Evolutionary conservation across 1,284 basidiomycete genomes (phyloP).

Genomic region (Golubevia pallescens): DNA sequence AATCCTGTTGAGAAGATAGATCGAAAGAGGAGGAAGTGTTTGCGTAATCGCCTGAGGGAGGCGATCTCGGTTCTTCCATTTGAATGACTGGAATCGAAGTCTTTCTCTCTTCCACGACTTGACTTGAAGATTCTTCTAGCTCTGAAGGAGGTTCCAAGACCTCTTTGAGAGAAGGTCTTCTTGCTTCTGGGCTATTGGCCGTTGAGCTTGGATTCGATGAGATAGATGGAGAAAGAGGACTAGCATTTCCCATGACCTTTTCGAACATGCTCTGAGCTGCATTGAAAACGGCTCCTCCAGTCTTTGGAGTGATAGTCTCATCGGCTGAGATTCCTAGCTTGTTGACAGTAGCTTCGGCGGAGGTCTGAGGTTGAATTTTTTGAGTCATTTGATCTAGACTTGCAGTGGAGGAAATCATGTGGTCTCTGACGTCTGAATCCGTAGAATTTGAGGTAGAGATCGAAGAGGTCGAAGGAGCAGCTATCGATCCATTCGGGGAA

Average conservation of each 20-base stretch:
- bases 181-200: neutral
- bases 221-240: neutral
- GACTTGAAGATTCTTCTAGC: neutral
- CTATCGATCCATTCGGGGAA: neutral
- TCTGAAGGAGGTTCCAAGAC: neutral
- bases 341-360: neutral
- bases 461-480: neutral
- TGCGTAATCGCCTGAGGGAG: neutral
- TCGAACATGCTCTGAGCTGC: neutral
- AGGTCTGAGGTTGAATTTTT: too few relatives aligned
- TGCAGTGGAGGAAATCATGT: neutral
- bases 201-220: neutral
- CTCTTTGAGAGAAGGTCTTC: neutral
- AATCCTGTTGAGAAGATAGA: neutral
- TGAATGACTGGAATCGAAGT: neutral
- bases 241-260: neutral
- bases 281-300: neutral
- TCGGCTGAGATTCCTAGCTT: neutral
- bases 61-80: neutral
- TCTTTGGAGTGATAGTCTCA: neutral
- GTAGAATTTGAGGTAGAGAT: neutral
- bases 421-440: neutral
- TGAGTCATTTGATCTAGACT: neutral
- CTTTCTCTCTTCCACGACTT: neutral
- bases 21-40: neutral